Evolutionary conservation across 768 basidiomycete species (phyloP).

Genomic region (Megacollybia marginata): DNA sequence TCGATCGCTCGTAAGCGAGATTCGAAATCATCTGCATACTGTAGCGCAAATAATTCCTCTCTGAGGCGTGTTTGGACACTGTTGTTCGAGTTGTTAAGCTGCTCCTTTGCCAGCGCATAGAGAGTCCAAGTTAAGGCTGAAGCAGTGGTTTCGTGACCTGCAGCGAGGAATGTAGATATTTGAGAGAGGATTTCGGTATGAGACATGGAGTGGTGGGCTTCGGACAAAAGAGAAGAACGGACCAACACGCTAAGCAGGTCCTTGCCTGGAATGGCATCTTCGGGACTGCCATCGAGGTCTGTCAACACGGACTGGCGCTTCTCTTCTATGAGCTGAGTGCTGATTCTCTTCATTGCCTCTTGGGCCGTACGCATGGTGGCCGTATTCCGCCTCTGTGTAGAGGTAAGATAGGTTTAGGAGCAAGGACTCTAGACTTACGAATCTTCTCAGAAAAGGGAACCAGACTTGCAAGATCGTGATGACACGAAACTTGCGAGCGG

Average conservation of each 20-base stretch:
- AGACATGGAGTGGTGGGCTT: conserved; percentile 48
- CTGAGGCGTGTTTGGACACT: neutral
- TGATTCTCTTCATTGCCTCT: conserved; percentile 45
- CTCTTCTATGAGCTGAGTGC: conserved; percentile 43
- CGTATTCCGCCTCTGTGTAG: conserved; percentile 28
- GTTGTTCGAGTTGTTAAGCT: neutral
- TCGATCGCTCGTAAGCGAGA: neutral
- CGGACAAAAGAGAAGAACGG: neutral
- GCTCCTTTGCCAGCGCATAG: conserved; percentile 37
- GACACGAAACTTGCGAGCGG: conserved; percentile 43
- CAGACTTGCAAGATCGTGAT: conserved; percentile 48
- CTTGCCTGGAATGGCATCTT: conserved; percentile 11
- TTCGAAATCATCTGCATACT: neutral
- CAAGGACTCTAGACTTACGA: conserved; percentile 30
- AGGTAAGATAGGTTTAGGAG: no score
- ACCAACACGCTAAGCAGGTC: neutral
- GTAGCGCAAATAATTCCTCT: neutral
- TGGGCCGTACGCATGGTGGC: conserved; percentile 34
- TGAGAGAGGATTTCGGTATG: conserved; percentile 54
- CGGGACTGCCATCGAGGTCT: conserved; percentile 13
- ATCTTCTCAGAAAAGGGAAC: conserved; percentile 47
- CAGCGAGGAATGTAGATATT: conserved; percentile 56
- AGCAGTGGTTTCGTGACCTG: conserved; percentile 59
- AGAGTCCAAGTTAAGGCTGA: conserved; percentile 57
- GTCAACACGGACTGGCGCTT: conserved; percentile 32